Evolutionary conservation across 164 flowering plant genomes (phyloP), one percentile per base, ranked within the genome.

Genomic region (Magnolia changhungtana): DNA sequence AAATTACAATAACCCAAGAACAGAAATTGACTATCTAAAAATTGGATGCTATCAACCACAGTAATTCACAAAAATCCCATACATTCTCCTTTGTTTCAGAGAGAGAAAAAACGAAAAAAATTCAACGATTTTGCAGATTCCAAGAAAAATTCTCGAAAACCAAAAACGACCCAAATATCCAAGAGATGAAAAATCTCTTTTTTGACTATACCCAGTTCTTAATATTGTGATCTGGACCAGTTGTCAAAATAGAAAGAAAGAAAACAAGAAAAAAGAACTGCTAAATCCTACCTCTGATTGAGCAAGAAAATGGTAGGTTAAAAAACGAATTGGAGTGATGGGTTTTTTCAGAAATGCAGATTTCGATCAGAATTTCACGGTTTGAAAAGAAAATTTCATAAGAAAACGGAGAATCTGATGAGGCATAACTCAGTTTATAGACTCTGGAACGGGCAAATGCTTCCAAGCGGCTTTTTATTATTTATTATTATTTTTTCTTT

Each of bases 221-320:
- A 31, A 67, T 70, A 70, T 49, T 27, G 24, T 14, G 73, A 78
- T 73, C 68, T 67, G 73, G 23, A 74, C 24, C 65, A 78, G 76
- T 64, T 59, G 69, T 52, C 20, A 49, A 23, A 16, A n/a, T 49
- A 69, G 50, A 13, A 19, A 31, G 50, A 31, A 4, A 37, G 7
- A 29, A 68, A 31, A 68, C 16, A 68, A 11, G 31, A 63, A 70
- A 75, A 27, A 59, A 63, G 10, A 64, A 49, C 58, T 8, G 67
- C 24, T 37, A 63, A 63, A 45, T 45, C 19, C 31, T 63, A 70
- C 29, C 19, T 13, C 37, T 16, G 1, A 7, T 23, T 1, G 27
- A n/a, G 16, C 19, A 14, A 8, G 59, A 75, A 27, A 66, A 67
- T 11, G 3, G 29, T 27, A 50, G 50, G 2, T 50, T 23, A 66